Base-by-base conservation (phyloP, 176 grass and related monocot species). In the Bothriochloa decipiens region DNA sequence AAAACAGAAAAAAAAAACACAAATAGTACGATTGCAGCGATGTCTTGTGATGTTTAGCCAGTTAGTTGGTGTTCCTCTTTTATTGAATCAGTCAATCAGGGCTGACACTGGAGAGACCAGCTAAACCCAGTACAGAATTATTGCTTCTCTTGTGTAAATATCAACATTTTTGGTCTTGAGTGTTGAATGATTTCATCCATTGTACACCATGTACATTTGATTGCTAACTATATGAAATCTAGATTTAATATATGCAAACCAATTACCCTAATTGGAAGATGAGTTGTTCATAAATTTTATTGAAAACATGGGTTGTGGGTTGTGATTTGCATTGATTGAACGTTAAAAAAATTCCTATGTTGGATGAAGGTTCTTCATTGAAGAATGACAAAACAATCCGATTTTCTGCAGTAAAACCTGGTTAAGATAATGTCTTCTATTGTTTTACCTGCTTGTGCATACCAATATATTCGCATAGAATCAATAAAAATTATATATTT, bases 361-460 rank as follows among this genome's bases (percentile, higher is more conserved):
- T 71, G 7, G 20, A 67, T 33, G 42, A 49, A 22, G 27, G 32
- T 29, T 52, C 49, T 52, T 74, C 25, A 33, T 22, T 46, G 27
- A 43, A 72, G 70, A 46, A 26, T 72, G n/a, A 45, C 8, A 80
- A 80, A 7, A 3, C 3, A 3, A 49, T 49, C 6, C n/a, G 8
- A 17, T 80, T 68, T 32, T 52, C 42, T 10, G 41, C 42, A 3
- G 25, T 79, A 66, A 76, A 45, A 26, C 67, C 17, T 57, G 74
- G 32, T 74, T 79, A 65, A 32, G 42, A 67, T 67, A 52, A 33
- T 50, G 2, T 60, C 35, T 55, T 65, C 7, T 16, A 35, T 86
- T 78, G 13, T 79, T 75, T 75, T 72, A 37, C 8, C 41, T 88
- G 32, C 55, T 47, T 83, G 68, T 78, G 67, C 4, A n/a, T 52